Conservation (phyloP, 441 rosid species). For the Jatropha podagrica region DNA sequence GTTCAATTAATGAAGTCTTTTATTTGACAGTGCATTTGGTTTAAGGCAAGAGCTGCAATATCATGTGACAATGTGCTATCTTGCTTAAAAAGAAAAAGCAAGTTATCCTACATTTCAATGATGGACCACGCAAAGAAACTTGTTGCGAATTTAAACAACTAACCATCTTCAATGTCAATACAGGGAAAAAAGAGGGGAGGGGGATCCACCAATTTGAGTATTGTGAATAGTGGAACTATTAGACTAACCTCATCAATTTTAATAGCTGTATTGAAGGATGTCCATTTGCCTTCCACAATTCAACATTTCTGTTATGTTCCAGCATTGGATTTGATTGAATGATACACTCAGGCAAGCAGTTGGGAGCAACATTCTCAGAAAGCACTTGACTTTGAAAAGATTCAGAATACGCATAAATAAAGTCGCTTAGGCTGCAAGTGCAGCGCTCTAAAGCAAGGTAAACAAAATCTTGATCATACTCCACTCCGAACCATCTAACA, state of each 20-base stretch:
- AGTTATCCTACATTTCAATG: not conserved
- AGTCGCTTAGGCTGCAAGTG: slow-evolving; percentile 76
- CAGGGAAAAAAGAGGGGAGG: not conserved
- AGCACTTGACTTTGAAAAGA: slow-evolving; percentile 38
- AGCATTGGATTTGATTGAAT: slow-evolving; percentile 36
- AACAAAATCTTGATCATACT: slow-evolving; percentile 77
- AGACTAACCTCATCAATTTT: slow-evolving; percentile 76
- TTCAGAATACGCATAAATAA: slow-evolving; percentile 50
- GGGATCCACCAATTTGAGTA: not conserved
- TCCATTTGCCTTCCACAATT: slow-evolving; percentile 76
- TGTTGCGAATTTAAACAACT: not conserved
- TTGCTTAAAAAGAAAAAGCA: not conserved
- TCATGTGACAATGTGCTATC: not conserved
- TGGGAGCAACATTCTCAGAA: slow-evolving; percentile 34
- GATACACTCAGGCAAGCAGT: slow-evolving; percentile 29
- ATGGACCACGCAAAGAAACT: not conserved
- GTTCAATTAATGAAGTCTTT: slow-evolving; percentile 3
- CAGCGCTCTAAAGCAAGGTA: slow-evolving; percentile 90
- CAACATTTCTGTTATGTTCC: slow-evolving; percentile 43
- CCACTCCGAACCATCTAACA: slow-evolving; percentile 90
- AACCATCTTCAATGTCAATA: not conserved
- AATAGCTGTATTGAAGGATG: slow-evolving; percentile 67
- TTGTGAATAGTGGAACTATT: not conserved
- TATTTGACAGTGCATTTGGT: not conserved
- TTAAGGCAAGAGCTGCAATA: not conserved